Conservation (phyloP, 495 filamentous ascomycete species). For the Barbatosphaeria neglecta region DNA sequence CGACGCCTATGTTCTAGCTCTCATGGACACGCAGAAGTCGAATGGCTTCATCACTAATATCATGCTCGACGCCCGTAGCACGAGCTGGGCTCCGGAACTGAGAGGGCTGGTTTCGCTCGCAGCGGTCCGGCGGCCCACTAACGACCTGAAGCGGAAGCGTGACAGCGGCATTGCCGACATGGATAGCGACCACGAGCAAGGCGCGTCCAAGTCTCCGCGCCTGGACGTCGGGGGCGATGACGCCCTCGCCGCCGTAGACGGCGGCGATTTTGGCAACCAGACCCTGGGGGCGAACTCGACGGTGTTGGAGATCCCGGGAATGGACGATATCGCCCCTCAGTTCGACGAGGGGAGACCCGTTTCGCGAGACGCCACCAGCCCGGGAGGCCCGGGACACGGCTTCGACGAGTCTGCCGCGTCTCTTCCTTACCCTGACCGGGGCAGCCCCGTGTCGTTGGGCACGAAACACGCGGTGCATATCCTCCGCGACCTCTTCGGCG, state of each 20-base stretch:
- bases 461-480: constrained; percentile 95
- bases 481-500: constrained; percentile 74
- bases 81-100: constrained; percentile 82
- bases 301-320: constrained; percentile 54
- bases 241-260: constrained; percentile 26
- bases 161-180: constrained; percentile 79
- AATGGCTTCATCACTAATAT: constrained; percentile 77
- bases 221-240: constrained; percentile 62
- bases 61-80: constrained; percentile 63
- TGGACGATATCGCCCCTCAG: constrained; percentile 27
- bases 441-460: constrained; percentile 71
- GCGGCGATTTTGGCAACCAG: constrained; percentile 39
- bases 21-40: constrained; percentile 83
- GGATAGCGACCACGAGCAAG: constrained; percentile 50
- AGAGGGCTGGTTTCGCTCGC: constrained; percentile 75
- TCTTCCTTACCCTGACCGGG: constrained; percentile 64
- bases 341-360: constrained; percentile 35
- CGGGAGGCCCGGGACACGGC: constrained; percentile 29
- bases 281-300: constrained; percentile 38
- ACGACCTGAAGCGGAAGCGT: constrained; percentile 86
- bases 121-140: constrained; percentile 57
- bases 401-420: constrained; percentile 71
- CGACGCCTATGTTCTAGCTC: constrained; percentile 69
- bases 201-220: constrained; percentile 48
- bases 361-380: constrained; percentile 9